Conservation (phyloP, 2,329 filamentous ascomycete species). For the Hymenoscyphus repandus region DNA sequence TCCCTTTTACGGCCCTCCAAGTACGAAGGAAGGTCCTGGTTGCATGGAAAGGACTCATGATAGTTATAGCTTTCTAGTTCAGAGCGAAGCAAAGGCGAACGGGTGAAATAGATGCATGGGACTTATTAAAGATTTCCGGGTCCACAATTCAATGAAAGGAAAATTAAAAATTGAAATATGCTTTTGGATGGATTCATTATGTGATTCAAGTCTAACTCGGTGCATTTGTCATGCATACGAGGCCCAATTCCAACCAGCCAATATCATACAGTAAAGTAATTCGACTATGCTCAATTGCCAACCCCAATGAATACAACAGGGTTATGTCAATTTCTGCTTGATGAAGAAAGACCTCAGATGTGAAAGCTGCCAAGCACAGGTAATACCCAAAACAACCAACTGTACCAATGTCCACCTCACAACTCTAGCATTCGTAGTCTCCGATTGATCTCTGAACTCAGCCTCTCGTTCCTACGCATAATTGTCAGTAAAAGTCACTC, state of each 20-base stretch:
- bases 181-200: slow-evolving; percentile 13
- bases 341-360: slow-evolving; percentile 98
- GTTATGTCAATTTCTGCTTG: slow-evolving; percentile 96
- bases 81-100: slow-evolving; percentile 29
- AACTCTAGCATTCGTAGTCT: slow-evolving; percentile 85
- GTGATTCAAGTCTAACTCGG: slow-evolving; percentile 5
- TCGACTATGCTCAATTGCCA: neutral
- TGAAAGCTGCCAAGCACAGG: slow-evolving; percentile 95
- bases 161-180: slow-evolving; percentile 12
- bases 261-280: slow-evolving; percentile 8
- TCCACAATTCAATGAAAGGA: slow-evolving; percentile 25
- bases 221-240: neutral
- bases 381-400: slow-evolving; percentile 73
- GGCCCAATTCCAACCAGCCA: slow-evolving; percentile 1
- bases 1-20: slow-evolving; percentile 18
- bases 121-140: slow-evolving; percentile 18
- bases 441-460: slow-evolving; percentile 96
- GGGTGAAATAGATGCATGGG: slow-evolving; percentile 29
- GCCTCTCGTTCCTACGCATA: slow-evolving; percentile 78
- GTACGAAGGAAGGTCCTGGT: slow-evolving; percentile 23
- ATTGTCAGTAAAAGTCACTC: neutral
- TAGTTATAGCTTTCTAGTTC: slow-evolving; percentile 26
- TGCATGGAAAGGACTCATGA: slow-evolving; percentile 26
- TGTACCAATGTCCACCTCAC: slow-evolving; percentile 93
- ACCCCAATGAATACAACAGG: neutral